Evolutionary conservation across 495 filamentous ascomycete genomes (phyloP).

Genomic region (Astrocystis sublimbata): DNA sequence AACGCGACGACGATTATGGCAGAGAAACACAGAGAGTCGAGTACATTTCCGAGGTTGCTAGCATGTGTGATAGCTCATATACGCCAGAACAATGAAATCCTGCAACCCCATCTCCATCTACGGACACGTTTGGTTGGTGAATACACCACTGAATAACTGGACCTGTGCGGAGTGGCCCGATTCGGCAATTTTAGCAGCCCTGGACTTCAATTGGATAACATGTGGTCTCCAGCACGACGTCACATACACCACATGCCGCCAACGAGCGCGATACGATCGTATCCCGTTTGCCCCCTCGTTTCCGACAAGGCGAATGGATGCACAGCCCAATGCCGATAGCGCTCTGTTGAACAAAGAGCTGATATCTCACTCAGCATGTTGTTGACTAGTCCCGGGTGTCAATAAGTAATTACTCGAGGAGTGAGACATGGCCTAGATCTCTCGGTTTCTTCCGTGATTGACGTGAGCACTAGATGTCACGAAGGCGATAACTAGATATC

Average conservation of each 20-base stretch:
- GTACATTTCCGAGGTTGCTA: not conserved
- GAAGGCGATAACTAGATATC: no score
- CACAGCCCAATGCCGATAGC: not conserved
- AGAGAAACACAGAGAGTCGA: not conserved
- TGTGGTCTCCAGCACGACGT: not conserved
- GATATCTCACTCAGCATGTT: no score
- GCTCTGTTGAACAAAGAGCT: not conserved
- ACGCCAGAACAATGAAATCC: not conserved
- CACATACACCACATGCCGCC: not conserved
- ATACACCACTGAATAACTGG: not conserved
- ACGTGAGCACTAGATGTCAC: no score
- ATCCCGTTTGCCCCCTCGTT: not conserved
- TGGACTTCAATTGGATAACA: slow-evolving; percentile 4
- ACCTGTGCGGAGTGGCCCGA: slow-evolving; percentile 12
- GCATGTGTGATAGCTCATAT: not conserved
- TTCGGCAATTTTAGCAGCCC: slow-evolving; percentile 12
- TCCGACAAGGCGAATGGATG: not conserved
- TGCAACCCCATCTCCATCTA: not conserved
- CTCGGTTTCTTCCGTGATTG: no score
- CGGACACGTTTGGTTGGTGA: not conserved
- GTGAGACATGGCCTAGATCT: no score
- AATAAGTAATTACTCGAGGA: no score
- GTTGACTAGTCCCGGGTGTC: no score
- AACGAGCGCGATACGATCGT: not conserved
- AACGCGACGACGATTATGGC: not conserved